Base-by-base conservation (phyloP, 371 early-diverging fungal species). In the Neoconidiobolus thromboides region DNA sequence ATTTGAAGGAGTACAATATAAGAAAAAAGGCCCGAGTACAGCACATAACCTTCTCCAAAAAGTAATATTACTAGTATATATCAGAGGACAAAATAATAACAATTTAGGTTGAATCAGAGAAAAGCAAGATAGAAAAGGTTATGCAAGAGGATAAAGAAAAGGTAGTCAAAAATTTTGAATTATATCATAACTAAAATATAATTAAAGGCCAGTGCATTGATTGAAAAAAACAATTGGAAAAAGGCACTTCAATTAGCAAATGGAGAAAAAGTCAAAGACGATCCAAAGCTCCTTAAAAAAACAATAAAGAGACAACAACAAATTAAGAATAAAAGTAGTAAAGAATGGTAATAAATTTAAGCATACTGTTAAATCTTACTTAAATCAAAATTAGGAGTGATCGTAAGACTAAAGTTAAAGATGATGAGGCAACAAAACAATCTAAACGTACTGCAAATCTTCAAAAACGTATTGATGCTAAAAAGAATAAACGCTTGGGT, bases 191-290 rank as follows among this genome's bases (percentile, higher is more conserved):
- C 48, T 12, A 26, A 26, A 26, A 26, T 26, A 4, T 15, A 4
- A 6, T 38, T 38, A 2, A 48, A 83, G 73, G 89, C 88, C 6
- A 71, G 67, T 38, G 70, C 77, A 15, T 50, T 91, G 53, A 73
- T 76, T 61, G 89, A 91, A 64, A 84, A 80, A 64, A 79, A 79
- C 51, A 74, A 78, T 36, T 93, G 93, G 93, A 69, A 72, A 57
- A 87, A 85, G 72, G 84, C 86, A 1, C 54, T 86, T 55, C 76
- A 80, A 54, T 71, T 82, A 69, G 92, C 94, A 3, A 71, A 78
- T 48, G 96, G 96, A 62, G 86, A 87, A 62, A 91, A 88, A 71
- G 76, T 91, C 61, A 87, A 87, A 69, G 96, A 96, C 64, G 89
- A 96, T 60, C 66, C 81, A 47, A 86, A 82, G 66, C 71, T 92